Conservation (phyloP, 805 yeast genomes). For the Metschnikowia anglica region DNA sequence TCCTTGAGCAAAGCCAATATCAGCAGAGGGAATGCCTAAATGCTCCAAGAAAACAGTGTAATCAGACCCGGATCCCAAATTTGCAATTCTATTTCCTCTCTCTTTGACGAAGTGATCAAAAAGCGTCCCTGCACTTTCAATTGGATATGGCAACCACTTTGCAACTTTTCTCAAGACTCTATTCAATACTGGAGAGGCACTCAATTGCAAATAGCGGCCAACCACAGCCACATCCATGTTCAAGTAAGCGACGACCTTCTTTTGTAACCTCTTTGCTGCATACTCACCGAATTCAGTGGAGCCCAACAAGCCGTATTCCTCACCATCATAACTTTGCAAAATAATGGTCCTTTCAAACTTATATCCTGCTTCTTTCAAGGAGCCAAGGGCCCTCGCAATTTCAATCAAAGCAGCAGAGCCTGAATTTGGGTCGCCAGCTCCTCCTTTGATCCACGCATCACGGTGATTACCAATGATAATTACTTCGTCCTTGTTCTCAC, state of each 20-base stretch:
- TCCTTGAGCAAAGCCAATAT: conserved; percentile 34
- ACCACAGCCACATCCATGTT: conserved; percentile 64
- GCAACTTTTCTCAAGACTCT: conserved; percentile 43
- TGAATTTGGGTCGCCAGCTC: conserved; percentile 77
- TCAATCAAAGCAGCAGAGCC: conserved; percentile 69
- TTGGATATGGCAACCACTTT: conserved; percentile 19
- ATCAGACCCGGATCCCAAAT: conserved; percentile 39
- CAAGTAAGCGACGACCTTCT: conserved; percentile 61
- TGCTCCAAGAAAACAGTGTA: conserved; percentile 62
- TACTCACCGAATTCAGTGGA: conserved; percentile 78
- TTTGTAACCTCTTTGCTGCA: conserved; percentile 43
- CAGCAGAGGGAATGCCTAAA: conserved; percentile 63
- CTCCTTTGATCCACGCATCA: conserved; percentile 79
- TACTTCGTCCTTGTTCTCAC: conserved; percentile 51
- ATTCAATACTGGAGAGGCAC: conserved; percentile 58
- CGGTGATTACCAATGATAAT: conserved; percentile 73
- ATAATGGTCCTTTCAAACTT: conserved; percentile 68
- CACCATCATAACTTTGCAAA: conserved; percentile 81
- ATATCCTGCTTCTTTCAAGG: conserved; percentile 60
- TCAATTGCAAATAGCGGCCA: conserved; percentile 49
- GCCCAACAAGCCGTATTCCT: conserved; percentile 69
- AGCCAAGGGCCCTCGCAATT: conserved; percentile 58
- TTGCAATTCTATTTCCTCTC: conserved; percentile 30
- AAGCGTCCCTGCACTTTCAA: conserved; percentile 25
- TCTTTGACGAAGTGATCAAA: conserved; percentile 49